Percentiles rank a stretch among this genome's conserved stretches.
phyloP scores from a whole-genome alignment of 768 basidiomycete genomes.

The Collybia nuda region DNA sequence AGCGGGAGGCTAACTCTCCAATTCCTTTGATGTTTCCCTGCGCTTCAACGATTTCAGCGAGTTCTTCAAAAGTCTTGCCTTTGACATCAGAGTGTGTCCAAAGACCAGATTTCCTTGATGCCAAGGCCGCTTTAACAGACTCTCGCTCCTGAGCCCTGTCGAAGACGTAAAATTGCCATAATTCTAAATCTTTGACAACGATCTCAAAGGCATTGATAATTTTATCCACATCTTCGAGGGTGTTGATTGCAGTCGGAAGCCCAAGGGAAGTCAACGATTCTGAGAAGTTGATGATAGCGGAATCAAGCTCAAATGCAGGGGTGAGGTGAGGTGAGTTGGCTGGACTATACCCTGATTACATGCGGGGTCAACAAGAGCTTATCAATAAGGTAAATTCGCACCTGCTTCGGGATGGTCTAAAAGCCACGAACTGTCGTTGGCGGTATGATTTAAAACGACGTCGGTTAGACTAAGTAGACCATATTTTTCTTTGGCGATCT shows the following conservation, averaged over 20 bases:
- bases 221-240: conserved; percentile 63
- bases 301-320: conserved; percentile 91
- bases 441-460: conserved; percentile 97
- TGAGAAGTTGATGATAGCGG: conserved; percentile 83
- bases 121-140: conserved; percentile 54
- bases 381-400: conserved; percentile 16
- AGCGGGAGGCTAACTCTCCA: conserved; percentile 62
- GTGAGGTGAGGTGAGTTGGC: conserved; percentile 88
- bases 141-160: conserved; percentile 67
- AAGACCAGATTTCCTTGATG: conserved; percentile 37
- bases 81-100: conserved; percentile 66
- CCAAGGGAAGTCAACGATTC: conserved; percentile 58
- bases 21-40: conserved; percentile 59
- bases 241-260: conserved; percentile 70
- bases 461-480: conserved; percentile 91
- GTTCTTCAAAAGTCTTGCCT: conserved; percentile 59
- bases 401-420: conserved; percentile 95
- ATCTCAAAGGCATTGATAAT: conserved; percentile 65
- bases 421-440: conserved; percentile 92
- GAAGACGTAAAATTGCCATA: conserved; percentile 96
- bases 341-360: conserved; percentile 75
- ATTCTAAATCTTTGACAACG: conserved; percentile 59
- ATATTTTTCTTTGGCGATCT: conserved; percentile 76
- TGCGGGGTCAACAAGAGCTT: background rate
- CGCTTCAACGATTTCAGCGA: conserved; percentile 62